Base-by-base conservation (phyloP, 2,329 filamentous ascomycete genomes). In the Diaporthe humulicola region DNA sequence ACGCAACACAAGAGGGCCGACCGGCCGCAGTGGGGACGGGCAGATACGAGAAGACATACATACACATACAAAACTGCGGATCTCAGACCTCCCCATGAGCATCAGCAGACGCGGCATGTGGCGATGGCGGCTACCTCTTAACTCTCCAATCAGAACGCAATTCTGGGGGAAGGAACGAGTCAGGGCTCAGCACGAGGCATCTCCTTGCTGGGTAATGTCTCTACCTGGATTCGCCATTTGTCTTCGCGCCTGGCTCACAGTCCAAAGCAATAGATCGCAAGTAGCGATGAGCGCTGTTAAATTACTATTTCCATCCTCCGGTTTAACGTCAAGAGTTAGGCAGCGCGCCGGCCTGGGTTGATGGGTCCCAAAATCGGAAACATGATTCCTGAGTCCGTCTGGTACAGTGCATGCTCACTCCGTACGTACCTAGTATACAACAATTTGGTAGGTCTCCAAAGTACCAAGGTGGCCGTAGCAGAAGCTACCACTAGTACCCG, bases 21-120 rank as follows among this genome's bases (percentile, higher is more conserved):
- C 60, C 28, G 38, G 28, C 22, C 28, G 8, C 61, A 14, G 61
- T 52, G 61, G 42, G 30, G 12, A 67, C 30, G 14, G 30, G 28
- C 42, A 67, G 42, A 36, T 33, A 67, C 61, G 61, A 67, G 28
- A 42, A 67, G 12, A 38, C 22, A 67, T n/a, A 48, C 17, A 15
- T 33, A 17, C 30, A n/a, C 38, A 28, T 3, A n/a, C 33, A n/a
- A 40, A 45, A 8, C 58, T 30, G 14, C 22, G 33, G 42, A 22
- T 42, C 15, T 19, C 3, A 28, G 28, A 50, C 61, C 22, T 50
- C 6, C 10, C 42, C 38, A n/a, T 36, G 40, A 28, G 28, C 60
- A 48, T 66, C 40, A 45, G 28, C 40, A 48, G 60, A 50, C 30
- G n/a, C 28, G 25, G 17, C 28, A 50, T 48, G 42, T 66, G 61